Percentiles rank a stretch among this genome's conserved stretches.
phyloP scores from a whole-genome alignment of 169 alveolate species.

The Cryptosporidium tyzzeri region DNA sequence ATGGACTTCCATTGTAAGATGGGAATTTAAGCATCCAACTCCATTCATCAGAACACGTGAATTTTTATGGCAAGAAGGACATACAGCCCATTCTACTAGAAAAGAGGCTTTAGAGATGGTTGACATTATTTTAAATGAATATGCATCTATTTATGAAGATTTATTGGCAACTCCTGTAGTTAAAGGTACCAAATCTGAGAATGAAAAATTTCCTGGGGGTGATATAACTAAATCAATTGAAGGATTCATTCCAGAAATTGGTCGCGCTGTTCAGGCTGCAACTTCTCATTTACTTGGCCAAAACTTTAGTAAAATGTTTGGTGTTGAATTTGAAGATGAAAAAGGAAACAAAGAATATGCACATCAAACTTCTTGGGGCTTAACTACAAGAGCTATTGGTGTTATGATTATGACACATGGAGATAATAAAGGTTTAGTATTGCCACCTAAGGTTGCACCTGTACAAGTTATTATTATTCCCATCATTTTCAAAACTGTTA shows the following conservation, averaged over 20 bases:
- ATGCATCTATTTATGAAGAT: conserved; percentile 94
- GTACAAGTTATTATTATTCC: conserved; percentile 96
- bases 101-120: conserved; percentile 95
- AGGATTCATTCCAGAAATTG: conserved; percentile 96
- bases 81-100: conserved; percentile 98
- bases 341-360: conserved; percentile 90
- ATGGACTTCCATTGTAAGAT: conserved; percentile 98
- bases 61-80: conserved; percentile 99
- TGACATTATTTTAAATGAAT: conserved; percentile 89
- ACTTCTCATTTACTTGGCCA: conserved; percentile 99
- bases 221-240: conserved; percentile 96
- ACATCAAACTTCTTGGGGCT: conserved; percentile 99
- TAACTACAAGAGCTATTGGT: conserved; percentile 96
- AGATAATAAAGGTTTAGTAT: conserved; percentile 97
- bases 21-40: conserved; percentile 99
- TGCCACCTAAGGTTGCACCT: conserved; percentile 98
- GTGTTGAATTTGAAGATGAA: conserved; percentile 94
- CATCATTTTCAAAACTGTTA: conserved; percentile 87
- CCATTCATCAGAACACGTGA: conserved; percentile 99
- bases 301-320: conserved; percentile 98
- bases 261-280: conserved; percentile 98
- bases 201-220: conserved; percentile 99
- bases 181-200: conserved; percentile 96
- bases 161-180: conserved; percentile 98
- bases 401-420: conserved; percentile 97